These are phyloP conservation scores for Xylaria nigripes DNA, from an alignment of 495 filamentous ascomycete genomes.

Conservation along the genomic window DNA sequence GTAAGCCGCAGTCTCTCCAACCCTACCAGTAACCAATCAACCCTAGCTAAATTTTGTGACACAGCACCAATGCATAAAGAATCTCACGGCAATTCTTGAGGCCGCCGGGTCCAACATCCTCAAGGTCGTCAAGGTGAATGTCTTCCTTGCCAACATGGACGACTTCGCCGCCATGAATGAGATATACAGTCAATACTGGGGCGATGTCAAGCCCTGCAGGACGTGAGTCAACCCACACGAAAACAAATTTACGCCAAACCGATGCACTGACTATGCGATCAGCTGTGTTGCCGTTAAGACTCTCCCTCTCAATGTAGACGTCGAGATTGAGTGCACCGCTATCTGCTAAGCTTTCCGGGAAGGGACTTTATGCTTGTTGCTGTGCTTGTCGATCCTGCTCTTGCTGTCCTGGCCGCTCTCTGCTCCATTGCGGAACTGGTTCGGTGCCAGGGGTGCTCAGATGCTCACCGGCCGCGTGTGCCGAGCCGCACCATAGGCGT, in stretches of 20 bases:
- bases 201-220: conserved; percentile 55
- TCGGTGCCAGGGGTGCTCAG: too few relatives aligned
- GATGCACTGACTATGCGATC: conserved; percentile 28
- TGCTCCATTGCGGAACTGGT: too few relatives aligned
- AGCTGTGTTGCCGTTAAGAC: conserved; percentile 70
- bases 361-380: neutral
- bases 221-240: conserved; percentile 12
- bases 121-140: conserved; percentile 63
- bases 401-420: neutral
- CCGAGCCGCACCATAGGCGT: neutral
- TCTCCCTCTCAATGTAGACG: conserved; percentile 65
- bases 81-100: conserved; percentile 56
- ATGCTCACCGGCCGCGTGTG: neutral
- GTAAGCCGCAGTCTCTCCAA: conserved; percentile 11
- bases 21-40: neutral
- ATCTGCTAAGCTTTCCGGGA: conserved; percentile 15
- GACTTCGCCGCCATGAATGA: conserved; percentile 68
- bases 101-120: conserved; percentile 53
- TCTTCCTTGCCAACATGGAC: conserved; percentile 62
- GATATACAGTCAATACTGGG: conserved; percentile 67
- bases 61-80: conserved; percentile 45
- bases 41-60: conserved; percentile 25
- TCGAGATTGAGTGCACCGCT: conserved; percentile 69
- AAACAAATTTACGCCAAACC: neutral
- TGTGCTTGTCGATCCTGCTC: neutral